Base-by-base conservation (phyloP, 192 early-diverging fungal species). In the Rhizophagus clarus region DNA sequence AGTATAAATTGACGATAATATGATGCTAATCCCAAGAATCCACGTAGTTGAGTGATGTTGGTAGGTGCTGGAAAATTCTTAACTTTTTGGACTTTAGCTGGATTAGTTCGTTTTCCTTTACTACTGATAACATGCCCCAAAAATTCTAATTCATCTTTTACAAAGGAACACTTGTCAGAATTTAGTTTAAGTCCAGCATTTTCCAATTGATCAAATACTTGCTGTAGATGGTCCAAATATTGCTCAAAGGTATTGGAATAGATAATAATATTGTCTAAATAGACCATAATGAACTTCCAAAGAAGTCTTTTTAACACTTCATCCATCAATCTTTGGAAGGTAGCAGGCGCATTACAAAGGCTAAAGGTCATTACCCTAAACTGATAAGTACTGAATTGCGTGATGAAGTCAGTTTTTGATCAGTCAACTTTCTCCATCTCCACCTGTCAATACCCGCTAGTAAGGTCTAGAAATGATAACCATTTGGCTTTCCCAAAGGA, bases 241-340 rank as follows among this genome's bases (percentile, higher is more conserved):
- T 82, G 64, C 22, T 82, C 77, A 8, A 81, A 82, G 42, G 62
- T 84, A 20, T 37, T 61, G 0, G 85, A 88, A 70, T 79, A 91
- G 0, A 91, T 81, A 2, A 87, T 74, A n/a, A 91, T 83, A 74
- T 89, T 84, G 74, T 91, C 86, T 7, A 88, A 60, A 34, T 88
- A 88, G 0, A 80, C 82, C 0, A 86, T 61, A 0, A 72, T 61
- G 45, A 78, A 81, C 3, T 78, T 72, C 26, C 83, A 79, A 81
- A 26, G 11, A 73, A 63, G 0, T 0, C 81, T 82, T 0, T 34
- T 24, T 12, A 89, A 31, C 1, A 88, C 74, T 17, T 79, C 69
- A 34, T 89, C 86, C 79, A 88, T 83, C 14, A 88, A 62, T 0
- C 72, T 64, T 77, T 88, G 82, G 22, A 89, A 88, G 0, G 84